Percentiles rank a stretch among this genome's conserved stretches.
Conservation (phyloP, 2,329 filamentous ascomycete species). For the Colletotrichum scovillei region DNA sequence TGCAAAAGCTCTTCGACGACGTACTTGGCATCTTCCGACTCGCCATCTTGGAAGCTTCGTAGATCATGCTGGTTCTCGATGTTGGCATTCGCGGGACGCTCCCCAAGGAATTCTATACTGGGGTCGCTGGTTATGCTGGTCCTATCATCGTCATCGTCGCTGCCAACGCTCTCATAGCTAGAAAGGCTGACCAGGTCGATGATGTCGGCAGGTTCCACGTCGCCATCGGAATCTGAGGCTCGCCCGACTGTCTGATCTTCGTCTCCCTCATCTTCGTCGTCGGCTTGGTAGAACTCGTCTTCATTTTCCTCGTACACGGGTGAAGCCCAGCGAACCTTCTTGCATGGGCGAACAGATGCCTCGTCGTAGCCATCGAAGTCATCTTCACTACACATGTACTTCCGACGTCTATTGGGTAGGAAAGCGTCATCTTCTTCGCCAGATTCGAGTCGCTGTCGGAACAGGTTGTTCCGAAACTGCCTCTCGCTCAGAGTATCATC, state of each 20-base stretch:
- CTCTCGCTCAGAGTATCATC: no score
- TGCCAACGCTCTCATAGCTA: background rate
- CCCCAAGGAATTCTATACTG: conserved; percentile 19
- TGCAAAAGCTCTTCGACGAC: background rate
- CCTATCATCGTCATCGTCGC: background rate
- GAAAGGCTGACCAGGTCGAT: background rate
- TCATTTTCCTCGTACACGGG: background rate
- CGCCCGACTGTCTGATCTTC: background rate
- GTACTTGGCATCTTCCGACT: background rate
- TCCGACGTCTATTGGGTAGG: background rate
- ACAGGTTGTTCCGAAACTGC: no score
- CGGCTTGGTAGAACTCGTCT: background rate
- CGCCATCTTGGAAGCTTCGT: background rate
- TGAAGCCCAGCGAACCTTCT: background rate
- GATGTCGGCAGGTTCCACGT: background rate
- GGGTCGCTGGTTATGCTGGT: background rate
- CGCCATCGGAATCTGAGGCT: background rate
- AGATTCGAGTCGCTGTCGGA: no score
- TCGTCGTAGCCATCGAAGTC: background rate
- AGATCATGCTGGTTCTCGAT: background rate
- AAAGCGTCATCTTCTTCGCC: no score
- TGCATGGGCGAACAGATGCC: background rate
- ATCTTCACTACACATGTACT: background rate
- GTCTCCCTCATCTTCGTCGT: background rate
- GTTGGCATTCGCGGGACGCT: background rate